A percentile compares a stretch with the other conserved stretches of the same genome.
phyloP scores from a whole-genome alignment of 257 asterid species.

The Nicotiana attenuata region DNA sequence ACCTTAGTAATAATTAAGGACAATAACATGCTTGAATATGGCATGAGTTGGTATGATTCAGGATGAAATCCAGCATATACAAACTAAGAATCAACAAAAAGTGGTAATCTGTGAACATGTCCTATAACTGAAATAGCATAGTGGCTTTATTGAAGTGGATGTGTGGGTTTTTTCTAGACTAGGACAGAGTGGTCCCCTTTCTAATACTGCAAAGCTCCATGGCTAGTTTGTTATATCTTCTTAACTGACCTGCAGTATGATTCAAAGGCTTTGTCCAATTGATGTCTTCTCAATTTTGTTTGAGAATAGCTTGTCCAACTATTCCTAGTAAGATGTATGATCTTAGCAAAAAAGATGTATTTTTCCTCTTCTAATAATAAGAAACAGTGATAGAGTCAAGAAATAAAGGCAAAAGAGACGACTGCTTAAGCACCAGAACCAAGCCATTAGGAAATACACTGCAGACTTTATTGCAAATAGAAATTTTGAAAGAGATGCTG shows the following conservation, averaged over 20 bases:
- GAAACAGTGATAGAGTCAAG: background rate
- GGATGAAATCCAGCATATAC: background rate
- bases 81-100: background rate
- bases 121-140: conserved; percentile 2
- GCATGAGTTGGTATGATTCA: background rate
- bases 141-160: background rate
- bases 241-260: background rate
- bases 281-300: conserved; percentile 1
- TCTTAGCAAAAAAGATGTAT: background rate
- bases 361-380: background rate
- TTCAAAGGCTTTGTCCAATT: background rate
- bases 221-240: background rate
- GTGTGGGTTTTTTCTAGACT: background rate
- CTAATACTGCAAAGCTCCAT: background rate
- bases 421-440: background rate
- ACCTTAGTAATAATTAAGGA: background rate
- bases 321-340: background rate
- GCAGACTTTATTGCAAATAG: background rate
- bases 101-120: background rate
- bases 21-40: background rate
- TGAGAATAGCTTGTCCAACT: background rate
- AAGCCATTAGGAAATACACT: background rate
- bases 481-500: background rate
- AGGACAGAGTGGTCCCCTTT: background rate
- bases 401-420: background rate